Conservation (phyloP, 768 basidiomycete genomes). For the Pisolithus marmoratus region DNA sequence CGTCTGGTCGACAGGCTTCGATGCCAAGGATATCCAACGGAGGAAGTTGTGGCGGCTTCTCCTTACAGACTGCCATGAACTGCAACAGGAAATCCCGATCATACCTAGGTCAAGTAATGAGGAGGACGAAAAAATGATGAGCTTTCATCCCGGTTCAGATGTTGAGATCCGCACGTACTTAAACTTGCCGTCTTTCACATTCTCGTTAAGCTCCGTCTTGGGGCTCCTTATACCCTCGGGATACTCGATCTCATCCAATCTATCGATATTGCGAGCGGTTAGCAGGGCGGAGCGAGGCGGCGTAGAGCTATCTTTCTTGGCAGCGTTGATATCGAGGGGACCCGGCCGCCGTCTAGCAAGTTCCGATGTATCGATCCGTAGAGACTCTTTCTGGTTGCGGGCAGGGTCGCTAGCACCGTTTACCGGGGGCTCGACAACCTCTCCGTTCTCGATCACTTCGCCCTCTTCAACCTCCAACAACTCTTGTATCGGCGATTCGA, state of each 20-base stretch:
- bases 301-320: constrained; percentile 36
- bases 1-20: constrained; percentile 62
- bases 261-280: constrained; percentile 80
- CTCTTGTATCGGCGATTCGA: constrained; percentile 37
- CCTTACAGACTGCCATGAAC: constrained; percentile 92
- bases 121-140: not conserved
- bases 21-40: constrained; percentile 89
- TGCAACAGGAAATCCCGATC: constrained; percentile 97
- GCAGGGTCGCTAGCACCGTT: constrained; percentile 37
- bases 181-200: constrained; percentile 85
- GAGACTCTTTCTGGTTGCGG: constrained; percentile 39
- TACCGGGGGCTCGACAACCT: constrained; percentile 19
- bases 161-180: constrained; percentile 40
- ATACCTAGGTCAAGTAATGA: constrained; percentile 43
- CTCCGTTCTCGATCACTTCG: constrained; percentile 29
- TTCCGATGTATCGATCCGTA: constrained; percentile 63
- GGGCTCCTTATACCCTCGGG: constrained; percentile 83
- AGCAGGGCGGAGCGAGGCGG: constrained; percentile 55
- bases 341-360: constrained; percentile 53
- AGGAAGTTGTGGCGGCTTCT: constrained; percentile 88
- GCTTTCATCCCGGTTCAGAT: not conserved
- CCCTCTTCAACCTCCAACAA: constrained; percentile 40
- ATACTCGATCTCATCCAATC: constrained; percentile 72
- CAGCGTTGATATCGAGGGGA: constrained; percentile 60
- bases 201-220: constrained; percentile 74